phyloP scores from a whole-genome alignment of 1,284 basidiomycete species.

The Microbotryum lychnidis-dioicae region DNA sequence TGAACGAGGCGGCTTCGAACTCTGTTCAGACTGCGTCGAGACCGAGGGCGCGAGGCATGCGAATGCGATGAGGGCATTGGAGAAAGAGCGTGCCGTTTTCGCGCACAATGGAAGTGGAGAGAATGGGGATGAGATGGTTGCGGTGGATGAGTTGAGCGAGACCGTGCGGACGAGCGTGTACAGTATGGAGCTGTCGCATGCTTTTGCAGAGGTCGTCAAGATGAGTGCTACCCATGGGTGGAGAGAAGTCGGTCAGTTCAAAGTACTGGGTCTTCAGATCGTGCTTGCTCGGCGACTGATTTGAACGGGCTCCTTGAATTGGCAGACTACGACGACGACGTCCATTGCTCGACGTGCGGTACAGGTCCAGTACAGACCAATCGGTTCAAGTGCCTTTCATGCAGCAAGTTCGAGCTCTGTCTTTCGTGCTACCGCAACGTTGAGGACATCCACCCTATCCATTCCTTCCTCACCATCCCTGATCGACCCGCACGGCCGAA shows the following conservation, averaged over 20 bases:
- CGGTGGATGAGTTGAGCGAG: too few relatives aligned
- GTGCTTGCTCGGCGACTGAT: too few relatives aligned
- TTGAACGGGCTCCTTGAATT: too few relatives aligned
- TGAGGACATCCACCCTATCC: slow-evolving; percentile 9
- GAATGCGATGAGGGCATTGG: background rate
- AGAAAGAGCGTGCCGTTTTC: background rate
- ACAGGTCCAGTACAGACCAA: slow-evolving; percentile 3
- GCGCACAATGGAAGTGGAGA: background rate
- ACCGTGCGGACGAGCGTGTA: too few relatives aligned
- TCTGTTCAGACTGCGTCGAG: slow-evolving; percentile 10
- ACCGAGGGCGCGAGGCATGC: slow-evolving; percentile 1
- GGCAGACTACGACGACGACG: slow-evolving; percentile 10
- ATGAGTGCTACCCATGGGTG: slow-evolving; percentile 4
- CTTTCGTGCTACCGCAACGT: slow-evolving; percentile 7
- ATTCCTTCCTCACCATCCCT: slow-evolving; percentile 9
- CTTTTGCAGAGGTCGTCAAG: slow-evolving; percentile 4
- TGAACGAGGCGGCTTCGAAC: slow-evolving; percentile 2
- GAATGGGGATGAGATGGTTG: background rate
- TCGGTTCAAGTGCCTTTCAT: slow-evolving; percentile 6
- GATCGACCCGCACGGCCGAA: slow-evolving; percentile 5
- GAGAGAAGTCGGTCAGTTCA: slow-evolving; percentile 6
- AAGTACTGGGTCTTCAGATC: too few relatives aligned
- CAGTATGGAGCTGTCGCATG: background rate
- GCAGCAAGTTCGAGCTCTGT: slow-evolving; percentile 8
- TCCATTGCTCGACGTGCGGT: slow-evolving; percentile 3